Evolutionary conservation across 2,329 filamentous ascomycete genomes (phyloP).

Genomic region (Fusarium newnesense): DNA sequence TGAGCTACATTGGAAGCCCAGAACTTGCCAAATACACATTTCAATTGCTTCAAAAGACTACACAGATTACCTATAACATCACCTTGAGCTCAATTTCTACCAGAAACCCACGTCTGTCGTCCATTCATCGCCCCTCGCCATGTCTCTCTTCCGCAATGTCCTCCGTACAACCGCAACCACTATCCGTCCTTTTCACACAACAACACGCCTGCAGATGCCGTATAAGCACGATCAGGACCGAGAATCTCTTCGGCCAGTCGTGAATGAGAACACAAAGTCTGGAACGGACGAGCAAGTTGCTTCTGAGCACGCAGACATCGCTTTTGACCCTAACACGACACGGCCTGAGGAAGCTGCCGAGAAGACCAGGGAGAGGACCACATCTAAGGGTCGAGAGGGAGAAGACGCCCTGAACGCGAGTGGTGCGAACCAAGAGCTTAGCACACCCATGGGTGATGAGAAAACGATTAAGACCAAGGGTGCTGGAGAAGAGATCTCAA

Average conservation of each 20-base stretch:
- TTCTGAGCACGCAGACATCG: conserved; percentile 64
- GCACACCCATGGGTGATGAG: conserved; percentile 51
- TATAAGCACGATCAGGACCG: conserved; percentile 68
- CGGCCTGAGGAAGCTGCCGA: conserved; percentile 70
- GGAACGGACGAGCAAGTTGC: conserved; percentile 71
- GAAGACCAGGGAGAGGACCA: conserved; percentile 58
- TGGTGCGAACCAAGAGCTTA: conserved; percentile 58
- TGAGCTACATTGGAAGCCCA: background rate
- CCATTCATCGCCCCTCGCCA: background rate
- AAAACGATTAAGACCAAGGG: conserved; percentile 49
- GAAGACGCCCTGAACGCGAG: conserved; percentile 53
- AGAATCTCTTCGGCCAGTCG: conserved; percentile 71
- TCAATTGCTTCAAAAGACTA: background rate
- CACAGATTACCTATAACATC: background rate
- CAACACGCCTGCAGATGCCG: conserved; percentile 42
- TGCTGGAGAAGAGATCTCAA: conserved; percentile 48
- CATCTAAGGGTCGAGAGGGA: conserved; percentile 41
- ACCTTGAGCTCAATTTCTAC: background rate
- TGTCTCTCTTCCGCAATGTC: conserved; percentile 37
- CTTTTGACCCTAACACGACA: conserved; percentile 76
- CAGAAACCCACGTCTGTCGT: background rate
- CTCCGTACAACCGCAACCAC: conserved; percentile 33
- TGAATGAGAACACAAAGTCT: conserved; percentile 74
- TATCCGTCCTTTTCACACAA: conserved; percentile 49
- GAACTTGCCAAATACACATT: conserved; percentile 7